Evolutionary conservation across 441 rosid species (phyloP).

Genomic region (Corymbia citriodora): DNA sequence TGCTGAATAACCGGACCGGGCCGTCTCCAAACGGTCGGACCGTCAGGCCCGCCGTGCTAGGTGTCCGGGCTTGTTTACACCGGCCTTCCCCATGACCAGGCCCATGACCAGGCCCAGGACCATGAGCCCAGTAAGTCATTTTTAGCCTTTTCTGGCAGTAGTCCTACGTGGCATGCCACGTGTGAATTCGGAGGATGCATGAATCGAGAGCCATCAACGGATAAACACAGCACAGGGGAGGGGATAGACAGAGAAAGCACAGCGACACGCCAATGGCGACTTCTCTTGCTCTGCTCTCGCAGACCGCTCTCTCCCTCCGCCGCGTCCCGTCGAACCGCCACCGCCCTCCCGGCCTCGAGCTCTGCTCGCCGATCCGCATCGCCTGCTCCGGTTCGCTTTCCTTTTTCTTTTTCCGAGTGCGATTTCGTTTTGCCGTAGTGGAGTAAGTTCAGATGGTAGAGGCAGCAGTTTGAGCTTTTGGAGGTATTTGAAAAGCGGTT

Average conservation of each 20-base stretch:
- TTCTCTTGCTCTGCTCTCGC: not conserved
- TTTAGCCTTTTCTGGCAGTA: not conserved
- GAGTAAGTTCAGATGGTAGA: not conserved
- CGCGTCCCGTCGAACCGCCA: not conserved
- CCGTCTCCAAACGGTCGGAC: not conserved
- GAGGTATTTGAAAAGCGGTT: not conserved
- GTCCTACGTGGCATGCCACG: constrained; percentile 9
- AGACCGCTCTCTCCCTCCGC: not conserved
- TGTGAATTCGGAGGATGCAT: not conserved
- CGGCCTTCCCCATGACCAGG: not conserved
- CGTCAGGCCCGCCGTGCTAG: not conserved
- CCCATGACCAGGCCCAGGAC: not conserved
- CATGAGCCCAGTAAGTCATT: not conserved
- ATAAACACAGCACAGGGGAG: not conserved
- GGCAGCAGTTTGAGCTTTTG: not conserved
- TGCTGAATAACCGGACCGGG: not conserved
- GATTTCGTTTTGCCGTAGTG: not conserved
- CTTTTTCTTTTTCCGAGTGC: not conserved
- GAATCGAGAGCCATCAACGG: not conserved
- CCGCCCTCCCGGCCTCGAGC: not conserved
- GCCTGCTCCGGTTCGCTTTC: not conserved
- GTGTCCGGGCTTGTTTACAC: not conserved
- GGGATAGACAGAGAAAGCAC: not conserved
- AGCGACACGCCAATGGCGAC: not conserved
- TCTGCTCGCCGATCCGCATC: not conserved